Base-by-base conservation (phyloP, 2,329 filamentous ascomycete genomes). In the Trichoderma semiorbis region DNA sequence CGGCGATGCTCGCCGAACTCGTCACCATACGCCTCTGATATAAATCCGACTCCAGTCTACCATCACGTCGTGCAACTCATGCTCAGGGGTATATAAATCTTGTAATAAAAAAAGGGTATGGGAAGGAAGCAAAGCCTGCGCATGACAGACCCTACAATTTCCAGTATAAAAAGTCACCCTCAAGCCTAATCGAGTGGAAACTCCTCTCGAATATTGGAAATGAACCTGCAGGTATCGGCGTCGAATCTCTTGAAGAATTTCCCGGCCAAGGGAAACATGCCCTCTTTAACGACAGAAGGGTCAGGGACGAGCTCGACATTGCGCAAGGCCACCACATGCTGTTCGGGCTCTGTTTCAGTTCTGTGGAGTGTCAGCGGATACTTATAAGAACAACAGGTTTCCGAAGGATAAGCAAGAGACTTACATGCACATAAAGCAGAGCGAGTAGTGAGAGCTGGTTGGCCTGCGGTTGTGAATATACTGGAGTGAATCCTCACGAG, bases 181-280 rank as follows among this genome's bases (percentile, higher is more conserved):
- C 26, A 14, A n/a, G 18, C 21, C 78, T 74, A 97, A 81, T 97
- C 93, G 78, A 97, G 92, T 0, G 95, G 95, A 80, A 94, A 98
- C 77, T 95, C 90, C 76, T 97, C 93, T 75, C 83, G 82, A 36
- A 88, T 78, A 80, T 98, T 98, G 76, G 94, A 97, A 36, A 97
- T 86, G 82, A 98, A 99, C 5, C 82, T 85, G 75, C 89, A 89
- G 0, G 82, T 85, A 39, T 83, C 83, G 5, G 80, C 78, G 80
- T 98, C 93, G 85, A 94, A 98, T 55, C 94, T 86, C 81, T 93
- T 97, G 81, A 99, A 98, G 80, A 93, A 93, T 76, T 91, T 92
- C 0, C 96, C 96, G 3, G 94, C 93, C 75, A 93, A 81, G 60
- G 85, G 85, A 78, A 93, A 87, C 73, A 97, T 84, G 28, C 87